Percentiles rank a stretch among this genome's conserved stretches.
phyloP scores from a whole-genome alignment of 805 yeast species.

The Ogataea corticis region DNA sequence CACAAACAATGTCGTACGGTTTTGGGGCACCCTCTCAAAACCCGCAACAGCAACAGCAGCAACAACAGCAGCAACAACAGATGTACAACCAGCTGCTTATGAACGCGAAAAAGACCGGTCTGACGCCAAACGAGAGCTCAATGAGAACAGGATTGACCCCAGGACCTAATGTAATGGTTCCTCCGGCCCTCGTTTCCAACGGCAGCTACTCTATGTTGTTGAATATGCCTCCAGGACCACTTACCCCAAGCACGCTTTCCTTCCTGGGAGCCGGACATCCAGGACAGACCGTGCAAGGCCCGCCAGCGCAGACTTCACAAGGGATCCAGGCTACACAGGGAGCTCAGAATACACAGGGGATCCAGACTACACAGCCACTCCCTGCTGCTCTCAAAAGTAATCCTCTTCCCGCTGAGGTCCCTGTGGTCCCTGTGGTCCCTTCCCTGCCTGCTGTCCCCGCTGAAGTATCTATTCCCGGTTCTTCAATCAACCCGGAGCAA shows the following conservation, averaged over 20 bases:
- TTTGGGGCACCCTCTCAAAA: constrained; percentile 10
- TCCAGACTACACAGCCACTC: no score
- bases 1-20: constrained; percentile 8
- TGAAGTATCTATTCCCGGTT: no score
- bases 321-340: no score
- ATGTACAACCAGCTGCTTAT: constrained; percentile 25
- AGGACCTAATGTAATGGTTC: constrained; percentile 44
- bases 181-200: constrained; percentile 18
- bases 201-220: constrained; percentile 25
- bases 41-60: constrained; percentile 4
- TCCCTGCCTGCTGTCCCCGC: no score
- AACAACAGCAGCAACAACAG: constrained; percentile 20
- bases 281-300: background rate
- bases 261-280: constrained; percentile 16
- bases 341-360: no score
- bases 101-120: constrained; percentile 49
- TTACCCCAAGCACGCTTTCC: constrained; percentile 28
- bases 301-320: no score
- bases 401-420: no score
- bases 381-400: no score
- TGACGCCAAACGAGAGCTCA: constrained; percentile 76
- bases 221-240: constrained; percentile 25
- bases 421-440: no score
- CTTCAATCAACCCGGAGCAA: no score
- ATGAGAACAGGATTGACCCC: constrained; percentile 74